phyloP scores from a whole-genome alignment of 139 green algal species.

The Gonium pectorale region DNA sequence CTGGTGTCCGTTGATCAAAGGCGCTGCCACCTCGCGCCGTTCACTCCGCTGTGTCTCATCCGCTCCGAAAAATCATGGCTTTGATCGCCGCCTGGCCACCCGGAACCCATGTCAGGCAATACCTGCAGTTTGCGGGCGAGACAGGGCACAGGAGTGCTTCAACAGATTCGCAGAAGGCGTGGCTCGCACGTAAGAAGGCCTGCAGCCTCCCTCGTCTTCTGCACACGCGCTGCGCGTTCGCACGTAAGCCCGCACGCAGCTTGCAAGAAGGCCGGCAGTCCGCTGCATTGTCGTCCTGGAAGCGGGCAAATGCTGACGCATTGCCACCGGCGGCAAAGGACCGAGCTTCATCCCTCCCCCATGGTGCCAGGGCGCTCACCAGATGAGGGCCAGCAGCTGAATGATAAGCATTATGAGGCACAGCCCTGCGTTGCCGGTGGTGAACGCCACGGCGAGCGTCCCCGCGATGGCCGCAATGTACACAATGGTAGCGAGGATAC shows the following conservation, averaged over 20 bases:
- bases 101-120: slow-evolving; percentile 52
- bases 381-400: slow-evolving; percentile 48
- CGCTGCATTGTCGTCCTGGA: too few relatives aligned
- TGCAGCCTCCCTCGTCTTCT: too few relatives aligned
- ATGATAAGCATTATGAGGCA: slow-evolving; percentile 57
- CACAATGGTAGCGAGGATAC: slow-evolving; percentile 50
- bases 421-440: slow-evolving; percentile 37
- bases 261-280: too few relatives aligned
- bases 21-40: neutral
- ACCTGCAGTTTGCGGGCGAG: slow-evolving; percentile 16
- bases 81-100: slow-evolving; percentile 50
- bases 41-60: too few relatives aligned
- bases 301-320: neutral
- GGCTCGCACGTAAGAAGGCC: neutral
- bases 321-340: neutral
- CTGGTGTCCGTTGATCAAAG: too few relatives aligned
- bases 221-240: too few relatives aligned
- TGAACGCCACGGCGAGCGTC: slow-evolving; percentile 58
- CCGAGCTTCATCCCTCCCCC: neutral
- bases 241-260: too few relatives aligned
- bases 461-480: slow-evolving; percentile 52
- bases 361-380: slow-evolving; percentile 22
- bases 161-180: neutral
- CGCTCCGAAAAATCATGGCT: slow-evolving; percentile 33
- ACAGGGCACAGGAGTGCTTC: neutral